These are phyloP conservation scores for Solanum stenotomum DNA, from an alignment of 257 asterid species.

Conservation along the genomic window DNA sequence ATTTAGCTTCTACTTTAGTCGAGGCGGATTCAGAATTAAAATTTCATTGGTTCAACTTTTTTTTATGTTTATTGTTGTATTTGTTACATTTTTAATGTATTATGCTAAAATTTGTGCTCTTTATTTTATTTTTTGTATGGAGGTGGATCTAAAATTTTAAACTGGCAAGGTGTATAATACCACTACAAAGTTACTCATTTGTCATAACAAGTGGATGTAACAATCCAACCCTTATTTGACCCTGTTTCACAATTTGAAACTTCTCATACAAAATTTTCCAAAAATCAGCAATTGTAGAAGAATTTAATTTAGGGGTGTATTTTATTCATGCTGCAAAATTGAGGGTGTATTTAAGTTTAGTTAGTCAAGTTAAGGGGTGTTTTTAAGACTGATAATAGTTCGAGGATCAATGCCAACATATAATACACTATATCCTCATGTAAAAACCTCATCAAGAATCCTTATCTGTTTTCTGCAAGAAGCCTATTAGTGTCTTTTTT, in stretches of 20 bases:
- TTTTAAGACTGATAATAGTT: background rate
- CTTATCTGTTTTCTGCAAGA: background rate
- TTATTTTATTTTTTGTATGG: background rate
- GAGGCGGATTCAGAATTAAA: background rate
- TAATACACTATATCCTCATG: background rate
- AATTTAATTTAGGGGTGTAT: no score
- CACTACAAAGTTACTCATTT: background rate
- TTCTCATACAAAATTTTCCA: no score
- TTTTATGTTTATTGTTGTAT: background rate
- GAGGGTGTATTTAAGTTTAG: no score
- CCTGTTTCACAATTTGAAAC: no score
- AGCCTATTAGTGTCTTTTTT: background rate
- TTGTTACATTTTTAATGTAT: background rate
- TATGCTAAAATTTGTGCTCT: background rate
- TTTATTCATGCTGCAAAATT: no score
- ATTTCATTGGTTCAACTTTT: background rate
- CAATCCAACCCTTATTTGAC: no score
- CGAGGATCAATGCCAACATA: background rate
- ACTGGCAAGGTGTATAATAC: background rate
- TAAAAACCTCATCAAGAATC: background rate
- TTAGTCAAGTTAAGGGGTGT: no score
- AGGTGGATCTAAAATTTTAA: background rate
- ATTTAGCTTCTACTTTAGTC: background rate
- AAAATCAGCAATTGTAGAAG: no score
- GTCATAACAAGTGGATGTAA: no score